Conservation (phyloP, 1,284 basidiomycete genomes). For the Cryptococcus maquisensis region DNA sequence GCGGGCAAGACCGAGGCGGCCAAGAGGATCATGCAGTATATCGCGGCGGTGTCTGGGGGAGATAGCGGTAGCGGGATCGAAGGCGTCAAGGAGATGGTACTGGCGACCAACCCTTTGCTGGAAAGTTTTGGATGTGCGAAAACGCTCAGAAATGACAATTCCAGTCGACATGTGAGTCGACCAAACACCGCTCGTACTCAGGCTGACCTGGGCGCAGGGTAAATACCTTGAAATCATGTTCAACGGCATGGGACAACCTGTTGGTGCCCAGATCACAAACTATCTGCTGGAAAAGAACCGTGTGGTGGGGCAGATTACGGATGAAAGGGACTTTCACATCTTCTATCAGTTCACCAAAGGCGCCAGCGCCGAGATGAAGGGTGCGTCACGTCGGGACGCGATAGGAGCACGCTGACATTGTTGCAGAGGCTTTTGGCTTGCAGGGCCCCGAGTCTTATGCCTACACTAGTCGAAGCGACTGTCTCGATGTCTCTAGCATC, state of each 20-base stretch:
- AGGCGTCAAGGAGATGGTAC: slow-evolving; percentile 99
- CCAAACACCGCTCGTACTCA: neutral
- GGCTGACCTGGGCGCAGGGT: slow-evolving; percentile 57
- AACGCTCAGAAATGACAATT: slow-evolving; percentile 97
- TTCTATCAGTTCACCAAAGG: slow-evolving; percentile 99
- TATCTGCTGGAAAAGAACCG: slow-evolving; percentile 97
- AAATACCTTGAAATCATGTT: slow-evolving; percentile 99
- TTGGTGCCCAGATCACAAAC: slow-evolving; percentile 98
- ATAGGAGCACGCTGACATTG: slow-evolving; percentile 11
- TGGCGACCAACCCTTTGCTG: slow-evolving; percentile 94
- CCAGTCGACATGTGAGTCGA: slow-evolving; percentile 83
- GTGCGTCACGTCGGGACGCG: slow-evolving; percentile 50
- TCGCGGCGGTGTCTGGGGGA: slow-evolving; percentile 83
- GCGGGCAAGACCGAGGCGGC: slow-evolving; percentile 97
- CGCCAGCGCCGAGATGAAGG: slow-evolving; percentile 80
- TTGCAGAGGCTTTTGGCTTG: slow-evolving; percentile 86
- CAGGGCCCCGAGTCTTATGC: slow-evolving; percentile 94
- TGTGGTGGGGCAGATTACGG: slow-evolving; percentile 93
- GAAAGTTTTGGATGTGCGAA: slow-evolving; percentile 99
- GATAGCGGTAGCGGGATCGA: slow-evolving; percentile 66
- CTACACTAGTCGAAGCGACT: slow-evolving; percentile 88
- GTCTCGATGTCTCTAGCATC: slow-evolving; percentile 86
- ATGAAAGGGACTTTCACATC: slow-evolving; percentile 97
- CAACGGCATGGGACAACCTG: slow-evolving; percentile 83
- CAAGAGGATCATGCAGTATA: slow-evolving; percentile 99